Evolutionary conservation across 352 stramenopile species (phyloP).

Genomic region (Phytopythium helicoides): DNA sequence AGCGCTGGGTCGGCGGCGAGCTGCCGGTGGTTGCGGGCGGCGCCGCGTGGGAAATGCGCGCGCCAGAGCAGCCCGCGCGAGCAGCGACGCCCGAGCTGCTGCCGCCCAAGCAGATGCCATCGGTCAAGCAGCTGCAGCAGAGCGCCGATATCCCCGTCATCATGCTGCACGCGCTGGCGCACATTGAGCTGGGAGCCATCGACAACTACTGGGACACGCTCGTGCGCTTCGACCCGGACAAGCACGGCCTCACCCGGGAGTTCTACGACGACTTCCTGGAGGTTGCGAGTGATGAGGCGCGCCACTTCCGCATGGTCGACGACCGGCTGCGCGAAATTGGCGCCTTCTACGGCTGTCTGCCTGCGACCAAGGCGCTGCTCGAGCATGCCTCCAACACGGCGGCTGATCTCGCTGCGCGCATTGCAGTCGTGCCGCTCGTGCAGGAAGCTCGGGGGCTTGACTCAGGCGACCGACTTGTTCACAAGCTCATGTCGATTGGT

Average conservation of each 20-base stretch:
- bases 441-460: conserved; percentile 79
- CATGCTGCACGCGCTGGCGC: conserved; percentile 81
- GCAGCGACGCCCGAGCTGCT: conserved; percentile 43
- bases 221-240: conserved; percentile 66
- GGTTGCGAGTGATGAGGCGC: conserved; percentile 69
- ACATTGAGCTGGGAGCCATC: conserved; percentile 85
- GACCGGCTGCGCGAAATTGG: conserved; percentile 54
- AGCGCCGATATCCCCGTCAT: conserved; percentile 50
- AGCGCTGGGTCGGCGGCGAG: conserved; percentile 31
- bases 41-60: conserved; percentile 28
- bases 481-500: conserved; percentile 68
- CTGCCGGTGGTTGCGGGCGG: conserved; percentile 34
- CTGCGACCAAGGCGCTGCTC: conserved; percentile 62
- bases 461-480: conserved; percentile 68
- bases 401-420: conserved; percentile 55
- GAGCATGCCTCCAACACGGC: conserved; percentile 76
- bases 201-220: conserved; percentile 90
- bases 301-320: conserved; percentile 82
- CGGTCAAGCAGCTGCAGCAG: conserved; percentile 60
- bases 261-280: conserved; percentile 80
- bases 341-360: conserved; percentile 65
- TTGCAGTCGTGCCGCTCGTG: conserved; percentile 79
- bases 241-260: conserved; percentile 37
- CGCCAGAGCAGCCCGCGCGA: conserved; percentile 49
- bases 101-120: conserved; percentile 70